These are phyloP conservation scores for Lagenidium giganteum DNA, from an alignment of 352 stramenopile species.

Conservation along the genomic window DNA sequence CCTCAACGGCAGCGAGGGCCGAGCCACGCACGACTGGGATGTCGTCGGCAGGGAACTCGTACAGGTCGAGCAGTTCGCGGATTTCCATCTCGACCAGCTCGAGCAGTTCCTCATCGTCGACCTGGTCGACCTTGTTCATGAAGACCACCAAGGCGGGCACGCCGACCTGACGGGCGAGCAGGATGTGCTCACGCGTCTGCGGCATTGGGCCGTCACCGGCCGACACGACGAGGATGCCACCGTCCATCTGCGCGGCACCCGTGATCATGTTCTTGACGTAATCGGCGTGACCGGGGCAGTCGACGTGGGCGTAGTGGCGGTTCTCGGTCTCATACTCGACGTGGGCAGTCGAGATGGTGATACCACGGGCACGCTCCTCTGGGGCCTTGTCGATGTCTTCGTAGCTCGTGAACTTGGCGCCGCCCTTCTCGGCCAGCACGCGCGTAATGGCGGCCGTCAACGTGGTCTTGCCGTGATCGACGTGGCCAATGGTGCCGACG, in stretches of 20 bases:
- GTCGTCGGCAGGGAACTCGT: constrained; percentile 95
- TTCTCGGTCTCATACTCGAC: constrained; percentile 93
- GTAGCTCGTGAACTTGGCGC: constrained; percentile 82
- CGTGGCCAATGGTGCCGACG: constrained; percentile 97
- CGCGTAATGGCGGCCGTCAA: constrained; percentile 96
- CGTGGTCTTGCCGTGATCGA: constrained; percentile 97
- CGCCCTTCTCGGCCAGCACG: constrained; percentile 69
- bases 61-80: too few relatives aligned
- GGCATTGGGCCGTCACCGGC: constrained; percentile 94
- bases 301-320: constrained; percentile 95
- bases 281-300: constrained; percentile 96
- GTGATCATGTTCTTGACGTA: constrained; percentile 99
- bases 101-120: too few relatives aligned
- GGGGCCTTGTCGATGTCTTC: constrained; percentile 96
- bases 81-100: too few relatives aligned
- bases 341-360: constrained; percentile 84
- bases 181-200: constrained; percentile 96
- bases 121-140: constrained; percentile 97
- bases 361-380: constrained; percentile 93
- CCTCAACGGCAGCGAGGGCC: constrained; percentile 91
- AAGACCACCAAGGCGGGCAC: constrained; percentile 93
- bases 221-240: constrained; percentile 87
- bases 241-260: constrained; percentile 95
- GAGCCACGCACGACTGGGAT: constrained; percentile 93
- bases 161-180: constrained; percentile 91